Conservation (phyloP, 495 filamentous ascomycete genomes). For the Penicillium waksmanii region DNA sequence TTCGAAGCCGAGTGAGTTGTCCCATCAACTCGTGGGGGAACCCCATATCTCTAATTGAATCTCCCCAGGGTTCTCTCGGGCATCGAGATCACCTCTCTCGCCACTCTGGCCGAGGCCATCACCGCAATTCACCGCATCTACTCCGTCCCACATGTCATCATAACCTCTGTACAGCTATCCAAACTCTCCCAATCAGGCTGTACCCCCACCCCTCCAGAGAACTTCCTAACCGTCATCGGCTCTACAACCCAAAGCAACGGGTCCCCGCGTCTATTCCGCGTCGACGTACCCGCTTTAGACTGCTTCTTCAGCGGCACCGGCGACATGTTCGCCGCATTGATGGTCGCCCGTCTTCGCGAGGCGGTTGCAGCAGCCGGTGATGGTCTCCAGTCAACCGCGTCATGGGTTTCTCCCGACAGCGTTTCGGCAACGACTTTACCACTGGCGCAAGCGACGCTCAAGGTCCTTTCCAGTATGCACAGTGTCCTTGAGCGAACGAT, state of each 20-base stretch:
- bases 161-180: conserved; percentile 76
- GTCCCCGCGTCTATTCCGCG: conserved; percentile 74
- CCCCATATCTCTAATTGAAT: conserved; percentile 7
- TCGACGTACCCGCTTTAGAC: conserved; percentile 83
- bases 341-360: conserved; percentile 86
- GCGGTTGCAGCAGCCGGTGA: conserved; percentile 56
- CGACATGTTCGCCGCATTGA: conserved; percentile 96
- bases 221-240: conserved; percentile 74
- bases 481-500: conserved; percentile 78
- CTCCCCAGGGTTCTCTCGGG: conserved; percentile 73
- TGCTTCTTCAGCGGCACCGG: conserved; percentile 95
- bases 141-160: conserved; percentile 84
- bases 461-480: conserved; percentile 93
- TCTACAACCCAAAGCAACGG: conserved; percentile 67
- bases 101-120: conserved; percentile 72
- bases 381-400: conserved; percentile 48
- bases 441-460: conserved; percentile 78
- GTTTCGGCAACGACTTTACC: conserved; percentile 73
- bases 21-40: not conserved
- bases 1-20: conserved; percentile 87
- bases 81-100: conserved; percentile 75
- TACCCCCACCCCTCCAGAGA: conserved; percentile 40
- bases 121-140: conserved; percentile 75
- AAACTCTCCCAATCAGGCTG: conserved; percentile 41
- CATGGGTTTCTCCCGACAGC: conserved; percentile 72